Base-by-base conservation (phyloP, 1,284 basidiomycete species). In the Sutorius eximius region DNA sequence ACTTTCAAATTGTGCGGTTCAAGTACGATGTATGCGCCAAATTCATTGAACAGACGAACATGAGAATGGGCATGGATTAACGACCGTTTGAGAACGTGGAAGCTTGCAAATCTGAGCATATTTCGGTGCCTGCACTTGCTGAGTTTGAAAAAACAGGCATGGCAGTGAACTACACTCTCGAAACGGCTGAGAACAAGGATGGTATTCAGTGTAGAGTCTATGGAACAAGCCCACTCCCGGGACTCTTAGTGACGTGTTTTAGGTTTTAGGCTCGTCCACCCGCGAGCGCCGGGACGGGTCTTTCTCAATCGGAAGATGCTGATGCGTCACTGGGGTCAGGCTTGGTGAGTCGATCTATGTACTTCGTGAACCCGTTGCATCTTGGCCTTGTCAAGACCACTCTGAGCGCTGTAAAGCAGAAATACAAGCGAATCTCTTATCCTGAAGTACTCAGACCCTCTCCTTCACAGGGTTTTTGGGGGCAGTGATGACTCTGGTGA, bases 181-280 rank as follows among this genome's bases (percentile, higher is more conserved):
- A n/a, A n/a, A n/a, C n/a, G n/a, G n/a, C n/a, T n/a, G 54, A 55
- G 7, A 65, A 69, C 62, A 65, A 69, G 68, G 82, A 82, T 49
- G 81, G 82, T 58, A 55, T 82, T 36, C 74, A 77, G 20, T 82
- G 83, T 66, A 73, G 75, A 56, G 67, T 83, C 50, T 70, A 83
- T 55, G 80, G 81, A 22, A 75, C 80, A 15, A 73, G 71, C 49
- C 75, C 78, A 10, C 73, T 83, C 27, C n/a, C n/a, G n/a, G n/a
- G 74, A 71, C 32, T 72, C 22, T 5, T 24, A 24, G 5, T 73
- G 15, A 76, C 77, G 20, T 81, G 82, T 12, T 57, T 78, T 83
- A 82, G 61, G 80, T 81, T 12, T 64, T 83, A 29, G 72, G 71
- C 63, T 80, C 66, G 74, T 79, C 13, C 75, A 80, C 50, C 68